A percentile compares a stretch with the other conserved stretches of the same genome.
Conservation (phyloP, 2,329 filamentous ascomycete species). For the Amylocarpus encephaloides region DNA sequence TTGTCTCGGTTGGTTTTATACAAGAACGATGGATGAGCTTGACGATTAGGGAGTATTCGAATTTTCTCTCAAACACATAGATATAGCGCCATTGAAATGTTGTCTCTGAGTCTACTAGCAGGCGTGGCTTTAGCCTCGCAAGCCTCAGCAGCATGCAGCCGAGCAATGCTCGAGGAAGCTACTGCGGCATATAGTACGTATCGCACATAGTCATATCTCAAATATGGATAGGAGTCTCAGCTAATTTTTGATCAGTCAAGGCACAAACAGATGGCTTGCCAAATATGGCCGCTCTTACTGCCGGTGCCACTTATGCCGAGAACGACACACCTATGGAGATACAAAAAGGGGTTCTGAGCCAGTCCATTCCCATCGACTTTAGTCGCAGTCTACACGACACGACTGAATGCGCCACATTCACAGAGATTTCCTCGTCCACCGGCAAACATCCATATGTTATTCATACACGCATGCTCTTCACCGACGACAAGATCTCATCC, state of each 20-base stretch:
- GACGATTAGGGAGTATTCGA: no score
- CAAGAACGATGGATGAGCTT: no score
- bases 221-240: not conserved
- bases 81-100: not conserved
- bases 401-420: slow-evolving; percentile 11
- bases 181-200: slow-evolving; percentile 7
- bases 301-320: slow-evolving; percentile 11
- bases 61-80: no score
- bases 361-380: slow-evolving; percentile 9
- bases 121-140: slow-evolving; percentile 2
- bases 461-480: slow-evolving; percentile 10
- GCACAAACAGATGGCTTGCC: slow-evolving; percentile 7
- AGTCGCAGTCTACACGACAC: slow-evolving; percentile 13
- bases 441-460: slow-evolving; percentile 12
- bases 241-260: not conserved
- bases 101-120: not conserved
- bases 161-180: slow-evolving; percentile 12
- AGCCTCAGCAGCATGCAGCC: slow-evolving; percentile 9
- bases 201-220: not conserved
- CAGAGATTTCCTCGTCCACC: slow-evolving; percentile 9
- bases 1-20: no score
- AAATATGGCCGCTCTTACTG: slow-evolving; percentile 1
- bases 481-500: slow-evolving; percentile 6
- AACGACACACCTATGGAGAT: slow-evolving; percentile 8
- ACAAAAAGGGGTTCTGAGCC: slow-evolving; percentile 5